These are phyloP conservation scores for Raphanus hybrid DNA, from an alignment of 441 rosid genomes.

Conservation along the genomic window DNA sequence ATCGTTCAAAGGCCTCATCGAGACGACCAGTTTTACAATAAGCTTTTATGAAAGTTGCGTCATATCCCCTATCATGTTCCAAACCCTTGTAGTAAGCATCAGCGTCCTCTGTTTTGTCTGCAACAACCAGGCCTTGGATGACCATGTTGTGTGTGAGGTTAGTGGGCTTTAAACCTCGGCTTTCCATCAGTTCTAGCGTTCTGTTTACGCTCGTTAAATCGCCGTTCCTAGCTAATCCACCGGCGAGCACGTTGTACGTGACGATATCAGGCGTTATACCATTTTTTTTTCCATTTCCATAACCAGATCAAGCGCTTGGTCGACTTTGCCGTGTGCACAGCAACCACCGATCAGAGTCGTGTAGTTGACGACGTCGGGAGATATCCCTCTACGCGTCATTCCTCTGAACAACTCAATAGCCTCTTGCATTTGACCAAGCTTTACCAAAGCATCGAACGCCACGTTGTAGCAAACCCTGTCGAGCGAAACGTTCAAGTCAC, in stretches of 20 bases:
- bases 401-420: conserved; percentile 33
- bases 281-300: not conserved
- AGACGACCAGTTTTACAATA: not conserved
- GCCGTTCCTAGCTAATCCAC: not conserved
- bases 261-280: not conserved
- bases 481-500: conserved; percentile 47
- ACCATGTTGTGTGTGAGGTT: not conserved
- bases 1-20: not conserved
- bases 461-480: conserved; percentile 62
- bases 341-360: not conserved
- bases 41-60: not conserved
- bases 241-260: not conserved
- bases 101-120: not conserved
- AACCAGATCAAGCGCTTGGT: not conserved
- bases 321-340: not conserved
- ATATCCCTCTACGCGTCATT: not conserved
- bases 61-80: not conserved
- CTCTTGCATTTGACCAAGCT: conserved; percentile 62
- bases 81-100: not conserved
- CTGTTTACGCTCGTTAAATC: not conserved
- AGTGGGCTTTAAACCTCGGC: not conserved
- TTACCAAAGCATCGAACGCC: conserved; percentile 62
- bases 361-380: not conserved
- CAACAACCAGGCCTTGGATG: not conserved
- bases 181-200: not conserved